Percentiles rank a stretch among this genome's conserved stretches.
phyloP scores from a whole-genome alignment of 2,329 filamentous ascomycete species.

The Cercospora sojina region DNA sequence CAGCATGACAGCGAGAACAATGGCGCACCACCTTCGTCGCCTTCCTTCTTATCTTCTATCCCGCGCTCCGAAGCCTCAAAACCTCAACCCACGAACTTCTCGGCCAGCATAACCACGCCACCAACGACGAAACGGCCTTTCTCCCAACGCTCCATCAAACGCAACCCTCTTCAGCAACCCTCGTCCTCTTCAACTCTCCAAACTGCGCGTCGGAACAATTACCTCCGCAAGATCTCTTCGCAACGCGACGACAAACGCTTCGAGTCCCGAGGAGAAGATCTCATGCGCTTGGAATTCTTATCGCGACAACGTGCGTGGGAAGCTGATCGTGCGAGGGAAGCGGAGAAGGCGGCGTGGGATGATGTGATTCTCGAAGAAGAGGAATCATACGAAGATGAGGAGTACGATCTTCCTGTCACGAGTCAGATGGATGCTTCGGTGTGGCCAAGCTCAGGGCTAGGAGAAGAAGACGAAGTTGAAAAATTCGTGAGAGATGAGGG shows the following conservation, averaged over 20 bases:
- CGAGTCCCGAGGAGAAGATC: constrained; percentile 49
- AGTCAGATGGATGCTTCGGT: constrained; percentile 9
- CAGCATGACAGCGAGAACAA: too few species aligned
- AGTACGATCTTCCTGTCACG: constrained; percentile 21
- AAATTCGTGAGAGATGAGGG: constrained; percentile 46
- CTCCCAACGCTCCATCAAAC: constrained; percentile 13
- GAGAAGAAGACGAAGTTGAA: constrained; percentile 37
- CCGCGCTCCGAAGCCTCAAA: constrained; percentile 1
- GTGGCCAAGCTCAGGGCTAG: background rate
- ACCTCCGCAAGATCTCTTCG: constrained; percentile 60
- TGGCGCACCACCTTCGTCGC: background rate
- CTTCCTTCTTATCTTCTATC: background rate
- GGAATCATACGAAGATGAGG: constrained; percentile 26
- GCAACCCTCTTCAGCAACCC: background rate
- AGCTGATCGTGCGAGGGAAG: constrained; percentile 44
- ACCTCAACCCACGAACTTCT: background rate
- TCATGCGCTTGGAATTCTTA: constrained; percentile 50
- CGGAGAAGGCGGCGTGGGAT: constrained; percentile 22
- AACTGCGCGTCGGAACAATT: constrained; percentile 57
- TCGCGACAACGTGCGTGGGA: constrained; percentile 48
- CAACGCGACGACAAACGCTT: constrained; percentile 49
- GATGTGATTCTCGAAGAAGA: constrained; percentile 32
- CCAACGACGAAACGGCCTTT: constrained; percentile 4
- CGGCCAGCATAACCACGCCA: background rate
- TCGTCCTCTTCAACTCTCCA: background rate